Percentiles rank a stretch among this genome's conserved stretches.
phyloP scores from a whole-genome alignment of 2,329 filamentous ascomycete genomes.

The Pseudocercospora eumusae region DNA sequence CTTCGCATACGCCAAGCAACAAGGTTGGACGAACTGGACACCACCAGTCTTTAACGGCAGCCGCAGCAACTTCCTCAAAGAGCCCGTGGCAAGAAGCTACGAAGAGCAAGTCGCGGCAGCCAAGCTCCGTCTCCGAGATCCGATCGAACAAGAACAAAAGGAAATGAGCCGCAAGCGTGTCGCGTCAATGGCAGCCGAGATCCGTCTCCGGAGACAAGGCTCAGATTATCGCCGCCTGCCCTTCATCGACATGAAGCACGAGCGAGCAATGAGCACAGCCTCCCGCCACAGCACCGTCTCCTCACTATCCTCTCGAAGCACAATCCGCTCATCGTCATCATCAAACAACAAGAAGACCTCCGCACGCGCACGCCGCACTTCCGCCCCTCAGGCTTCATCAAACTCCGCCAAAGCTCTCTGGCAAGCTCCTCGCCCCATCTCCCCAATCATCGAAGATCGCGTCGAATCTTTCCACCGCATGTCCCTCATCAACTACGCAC shows the following conservation, averaged over 20 bases:
- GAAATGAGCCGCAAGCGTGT: slow-evolving; percentile 47
- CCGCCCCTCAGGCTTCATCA: slow-evolving; percentile 3
- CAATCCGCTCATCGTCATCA: neutral
- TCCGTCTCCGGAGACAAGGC: slow-evolving; percentile 42
- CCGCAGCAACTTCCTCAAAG: slow-evolving; percentile 60
- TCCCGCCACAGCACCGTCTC: slow-evolving; percentile 29
- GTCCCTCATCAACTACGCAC: slow-evolving; percentile 21
- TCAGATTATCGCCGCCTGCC: slow-evolving; percentile 42
- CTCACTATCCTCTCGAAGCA: neutral
- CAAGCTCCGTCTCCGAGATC: slow-evolving; percentile 37
- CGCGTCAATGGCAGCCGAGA: slow-evolving; percentile 47
- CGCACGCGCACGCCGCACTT: neutral
- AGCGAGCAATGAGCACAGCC: slow-evolving; percentile 41
- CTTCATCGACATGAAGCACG: slow-evolving; percentile 42
- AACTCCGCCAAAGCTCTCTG: slow-evolving; percentile 13
- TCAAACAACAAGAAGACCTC: neutral
- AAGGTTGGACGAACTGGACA: slow-evolving; percentile 61
- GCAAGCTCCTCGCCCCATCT: slow-evolving; percentile 28
- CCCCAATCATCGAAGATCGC: slow-evolving; percentile 35
- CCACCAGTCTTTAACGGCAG: slow-evolving; percentile 49
- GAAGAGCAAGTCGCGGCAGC: slow-evolving; percentile 50
- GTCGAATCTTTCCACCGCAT: slow-evolving; percentile 29
- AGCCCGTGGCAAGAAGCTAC: slow-evolving; percentile 62
- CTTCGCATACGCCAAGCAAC: slow-evolving; percentile 55
- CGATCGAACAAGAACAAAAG: slow-evolving; percentile 40